Base-by-base conservation (phyloP, 1,284 basidiomycete genomes). In the Ustilago shanxiensis region DNA sequence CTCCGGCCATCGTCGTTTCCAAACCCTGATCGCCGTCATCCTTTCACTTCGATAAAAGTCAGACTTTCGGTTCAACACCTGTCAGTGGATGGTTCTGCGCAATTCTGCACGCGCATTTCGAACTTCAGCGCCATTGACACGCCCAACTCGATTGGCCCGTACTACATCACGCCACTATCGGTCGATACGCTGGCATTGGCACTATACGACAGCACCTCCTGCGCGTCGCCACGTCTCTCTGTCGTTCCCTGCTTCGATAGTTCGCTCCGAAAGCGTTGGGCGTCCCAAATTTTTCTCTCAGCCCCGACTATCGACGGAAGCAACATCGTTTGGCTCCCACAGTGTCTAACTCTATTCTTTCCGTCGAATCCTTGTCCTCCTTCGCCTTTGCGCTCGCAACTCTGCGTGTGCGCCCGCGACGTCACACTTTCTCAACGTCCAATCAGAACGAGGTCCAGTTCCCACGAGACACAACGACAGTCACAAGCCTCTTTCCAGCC, bases 231-330 rank as follows among this genome's bases (percentile, higher is more conserved):
- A 49, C 47, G 47, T 49, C 47, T 49, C 47, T 26, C 24, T 49
- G 8, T n/a, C 41, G 18, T 11, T 33, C 31, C 6, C 31, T 33
- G 31, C 31, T 44, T 44, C 41, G 20, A 44, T n/a, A 44, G 1
- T 44, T 8, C 20, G 41, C 41, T 9, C 16, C 18, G 41, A 44
- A 20, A 20, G n/a, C 41, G 41, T 20, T 44, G n/a, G 41, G 35
- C 35, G 35, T 37, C 35, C 14, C 35, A 47, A 47, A 20, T 3
- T 47, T 22, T 47, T 16, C 14, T 4, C 44, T 9, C 41, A 22
- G 24, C 29, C n/a, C 54, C 66, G 55, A 53, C 41, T 31, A 37
- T 54, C 54, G 51, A 62, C 66, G 55, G 55, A 60, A 39, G 11
- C 33, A 54, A 26, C 50, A 31, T 52, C 31, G 26, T 33, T 28